Evolutionary conservation across 1,139 yeast species (phyloP), one percentile per base, ranked within the genome.

Genomic region (Pichia sp.): DNA sequence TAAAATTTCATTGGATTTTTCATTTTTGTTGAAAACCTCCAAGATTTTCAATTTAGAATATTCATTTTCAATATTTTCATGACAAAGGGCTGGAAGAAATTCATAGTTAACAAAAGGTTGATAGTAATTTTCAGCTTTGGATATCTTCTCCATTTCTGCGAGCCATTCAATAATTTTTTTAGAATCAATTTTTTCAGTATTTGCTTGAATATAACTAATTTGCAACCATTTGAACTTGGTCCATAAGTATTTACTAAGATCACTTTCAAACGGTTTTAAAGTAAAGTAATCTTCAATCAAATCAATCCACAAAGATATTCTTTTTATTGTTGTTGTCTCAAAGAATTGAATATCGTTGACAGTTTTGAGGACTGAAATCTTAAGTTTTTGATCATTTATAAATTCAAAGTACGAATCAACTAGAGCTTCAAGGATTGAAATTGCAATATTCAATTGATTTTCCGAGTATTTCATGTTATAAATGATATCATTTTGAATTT

Each of bases 11-110:
- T 67, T 61, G 24, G 71, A 54, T 49, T 69, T 60, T 39, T 82
- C 67, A 4, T 80, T 71, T 35, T 68, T 69, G 12, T 85, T 72
- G 56, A 86, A 84, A 22, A 80, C 72, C 0, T 83, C 67, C 35
- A 84, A 70, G 0, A 86, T 84, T 17, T 77, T 72, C 12, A 80
- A 64, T 31, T 83, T 81, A 1, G 86, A 79, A 15, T 79, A 64
- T 51, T 85, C 89, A 2, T 76, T 67, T 33, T 68, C 69, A 4
- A 85, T 69, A 10, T 75, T 69, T 1, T 67, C 64, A 4, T 61
- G 41, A 31, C 73, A 77, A 4, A 89, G 62, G 1, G 68, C 66
- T 4, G 88, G 80, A n/a, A 91, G 73, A 43, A 71, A 66, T 4
- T 69, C 63, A 52, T 71, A 79, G 52, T 82, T 84, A 2, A 74